Conservation (phyloP, 169 alveolate species). For the Eimeria maxima region DNA sequence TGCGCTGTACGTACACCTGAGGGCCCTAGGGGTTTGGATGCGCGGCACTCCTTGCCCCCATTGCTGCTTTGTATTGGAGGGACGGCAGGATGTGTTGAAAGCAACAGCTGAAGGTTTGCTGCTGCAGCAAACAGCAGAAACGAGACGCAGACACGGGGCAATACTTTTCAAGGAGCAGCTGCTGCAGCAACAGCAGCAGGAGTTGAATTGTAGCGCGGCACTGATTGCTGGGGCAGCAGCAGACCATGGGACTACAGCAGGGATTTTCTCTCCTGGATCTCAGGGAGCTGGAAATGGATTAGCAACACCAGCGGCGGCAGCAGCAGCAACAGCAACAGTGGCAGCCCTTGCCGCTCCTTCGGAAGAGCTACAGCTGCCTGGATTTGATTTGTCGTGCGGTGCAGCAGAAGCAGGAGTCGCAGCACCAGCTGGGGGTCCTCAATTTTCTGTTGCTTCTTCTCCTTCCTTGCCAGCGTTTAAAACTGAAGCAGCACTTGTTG, state of each 20-base stretch:
- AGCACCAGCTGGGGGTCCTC: conserved; percentile 10
- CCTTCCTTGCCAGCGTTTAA: background rate
- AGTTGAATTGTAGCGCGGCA: background rate
- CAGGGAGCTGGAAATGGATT: background rate
- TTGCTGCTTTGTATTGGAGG: background rate
- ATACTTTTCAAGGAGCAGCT: background rate
- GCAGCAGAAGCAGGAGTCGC: conserved; percentile 3
- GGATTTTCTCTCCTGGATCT: background rate
- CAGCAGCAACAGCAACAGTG: conserved; percentile 30
- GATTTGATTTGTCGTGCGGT: background rate
- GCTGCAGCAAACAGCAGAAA: conserved; percentile 1
- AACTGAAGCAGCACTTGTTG: background rate
- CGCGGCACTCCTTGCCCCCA: conserved; percentile 25
- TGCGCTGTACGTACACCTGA: conserved; percentile 78
- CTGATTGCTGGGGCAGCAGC: conserved; percentile 8
- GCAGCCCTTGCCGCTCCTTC: background rate
- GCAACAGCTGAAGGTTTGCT: conserved; percentile 41
- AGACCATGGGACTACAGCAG: background rate
- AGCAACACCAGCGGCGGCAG: conserved; percentile 12
- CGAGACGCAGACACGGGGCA: background rate
- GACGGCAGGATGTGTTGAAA: background rate
- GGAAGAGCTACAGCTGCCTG: background rate
- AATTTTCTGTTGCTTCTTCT: background rate
- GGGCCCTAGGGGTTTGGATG: conserved; percentile 30
- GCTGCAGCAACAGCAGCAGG: conserved; percentile 12